Evolutionary conservation across 2,329 filamentous ascomycete genomes (phyloP).

Genomic region (Ceratocystis papillata): DNA sequence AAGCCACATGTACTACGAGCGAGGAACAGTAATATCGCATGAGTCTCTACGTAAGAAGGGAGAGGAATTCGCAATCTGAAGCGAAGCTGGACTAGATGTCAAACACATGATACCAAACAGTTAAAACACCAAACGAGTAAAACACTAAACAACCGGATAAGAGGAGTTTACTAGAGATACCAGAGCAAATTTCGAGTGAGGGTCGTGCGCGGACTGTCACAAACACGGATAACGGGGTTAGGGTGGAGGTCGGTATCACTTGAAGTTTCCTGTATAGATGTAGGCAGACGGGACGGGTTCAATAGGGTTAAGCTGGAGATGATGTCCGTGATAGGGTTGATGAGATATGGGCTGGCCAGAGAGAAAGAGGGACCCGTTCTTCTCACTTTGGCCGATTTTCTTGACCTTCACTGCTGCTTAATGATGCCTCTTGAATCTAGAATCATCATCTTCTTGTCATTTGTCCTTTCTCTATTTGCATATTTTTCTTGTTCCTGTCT

Average conservation of each 20-base stretch:
- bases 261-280: neutral
- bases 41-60: neutral
- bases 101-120: constrained; percentile 10
- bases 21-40: neutral
- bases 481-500: neutral
- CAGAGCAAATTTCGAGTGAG: constrained; percentile 3
- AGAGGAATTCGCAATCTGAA: neutral
- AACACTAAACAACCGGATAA: constrained; percentile 8
- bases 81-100: neutral
- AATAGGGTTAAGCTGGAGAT: no score
- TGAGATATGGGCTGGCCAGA: neutral
- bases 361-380: no score
- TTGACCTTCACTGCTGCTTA: no score
- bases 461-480: neutral
- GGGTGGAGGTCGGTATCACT: neutral
- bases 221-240: neutral
- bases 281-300: neutral
- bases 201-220: constrained; percentile 7
- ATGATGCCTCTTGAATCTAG: no score
- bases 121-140: neutral
- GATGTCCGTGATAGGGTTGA: neutral
- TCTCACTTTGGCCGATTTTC: no score
- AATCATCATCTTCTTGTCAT: no score
- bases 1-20: constrained; percentile 15
- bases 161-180: neutral